Conservation (phyloP, 331 rosid species). For the Ulmus americana region DNA sequence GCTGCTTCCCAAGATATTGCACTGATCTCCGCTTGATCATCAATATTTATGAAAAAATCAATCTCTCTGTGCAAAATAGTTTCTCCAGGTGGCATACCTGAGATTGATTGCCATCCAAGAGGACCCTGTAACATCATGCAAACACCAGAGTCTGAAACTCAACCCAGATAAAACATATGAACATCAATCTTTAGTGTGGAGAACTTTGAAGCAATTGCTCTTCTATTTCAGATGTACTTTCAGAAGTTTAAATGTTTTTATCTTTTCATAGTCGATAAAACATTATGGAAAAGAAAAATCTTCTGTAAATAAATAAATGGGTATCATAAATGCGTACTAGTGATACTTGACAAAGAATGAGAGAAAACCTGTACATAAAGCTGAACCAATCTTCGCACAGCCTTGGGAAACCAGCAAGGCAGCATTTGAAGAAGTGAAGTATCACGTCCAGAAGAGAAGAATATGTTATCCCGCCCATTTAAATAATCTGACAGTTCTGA, state of each 20-base stretch:
- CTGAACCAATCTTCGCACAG: conserved; percentile 73
- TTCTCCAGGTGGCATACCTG: conserved; percentile 62
- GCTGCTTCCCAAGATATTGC: conserved; percentile 91
- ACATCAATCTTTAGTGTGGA: conserved; percentile 8
- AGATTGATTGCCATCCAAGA: conserved; percentile 77
- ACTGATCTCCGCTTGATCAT: conserved; percentile 60
- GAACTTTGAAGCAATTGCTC: background rate
- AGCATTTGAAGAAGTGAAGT: conserved; percentile 91
- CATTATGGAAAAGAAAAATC: background rate
- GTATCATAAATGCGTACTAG: background rate
- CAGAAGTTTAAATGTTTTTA: background rate
- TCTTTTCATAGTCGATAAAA: background rate
- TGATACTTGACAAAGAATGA: conserved; percentile 20
- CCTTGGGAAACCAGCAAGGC: conserved; percentile 92
- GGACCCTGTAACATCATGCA: conserved; percentile 74
- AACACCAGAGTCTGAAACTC: conserved; percentile 22
- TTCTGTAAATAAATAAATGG: background rate
- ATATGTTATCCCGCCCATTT: conserved; percentile 73
- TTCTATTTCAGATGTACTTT: background rate
- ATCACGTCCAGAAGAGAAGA: conserved; percentile 81
- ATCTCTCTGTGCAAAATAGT: conserved; percentile 55
- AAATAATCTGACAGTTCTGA: conserved; percentile 74
- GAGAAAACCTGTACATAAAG: conserved; percentile 80
- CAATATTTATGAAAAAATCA: conserved; percentile 55
- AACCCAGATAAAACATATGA: conserved; percentile 6